Conservation (phyloP, 2,329 filamentous ascomycete species). For the Colletotrichum australisinense region DNA sequence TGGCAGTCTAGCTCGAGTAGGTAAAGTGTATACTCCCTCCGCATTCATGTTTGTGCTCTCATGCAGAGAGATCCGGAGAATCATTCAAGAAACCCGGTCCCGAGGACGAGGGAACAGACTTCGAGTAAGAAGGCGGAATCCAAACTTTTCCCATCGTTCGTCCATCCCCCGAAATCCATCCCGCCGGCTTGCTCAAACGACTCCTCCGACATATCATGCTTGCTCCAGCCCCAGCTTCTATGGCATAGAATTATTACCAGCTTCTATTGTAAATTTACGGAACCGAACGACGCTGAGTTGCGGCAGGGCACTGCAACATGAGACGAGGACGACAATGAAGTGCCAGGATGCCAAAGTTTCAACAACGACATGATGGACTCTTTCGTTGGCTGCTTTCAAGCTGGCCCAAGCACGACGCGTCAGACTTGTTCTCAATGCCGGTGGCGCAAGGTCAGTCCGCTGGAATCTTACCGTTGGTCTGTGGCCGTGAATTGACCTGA, state of each 20-base stretch:
- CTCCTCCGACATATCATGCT: neutral
- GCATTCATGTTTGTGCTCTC: neutral
- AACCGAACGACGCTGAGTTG: slow-evolving; percentile 7
- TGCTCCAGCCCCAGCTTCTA: neutral
- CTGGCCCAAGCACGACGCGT: slow-evolving; percentile 28
- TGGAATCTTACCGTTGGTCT: neutral
- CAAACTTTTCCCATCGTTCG: neutral
- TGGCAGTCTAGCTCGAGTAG: slow-evolving; percentile 11
- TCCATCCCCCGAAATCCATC: neutral
- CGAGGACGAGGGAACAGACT: neutral
- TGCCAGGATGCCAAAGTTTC: slow-evolving; percentile 20
- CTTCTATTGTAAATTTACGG: neutral
- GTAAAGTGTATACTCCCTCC: slow-evolving; percentile 12
- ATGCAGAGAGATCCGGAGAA: neutral
- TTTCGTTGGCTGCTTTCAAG: slow-evolving; percentile 37
- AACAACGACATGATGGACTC: slow-evolving; percentile 34
- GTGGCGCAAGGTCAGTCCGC: slow-evolving; percentile 36
- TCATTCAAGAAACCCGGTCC: neutral
- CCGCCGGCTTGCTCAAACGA: neutral
- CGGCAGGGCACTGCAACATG: slow-evolving; percentile 15
- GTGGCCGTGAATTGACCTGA: neutral
- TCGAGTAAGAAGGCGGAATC: slow-evolving; percentile 3
- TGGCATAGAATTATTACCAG: too few relatives aligned
- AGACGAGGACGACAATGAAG: slow-evolving; percentile 18
- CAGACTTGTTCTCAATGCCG: slow-evolving; percentile 42